A percentile compares a stretch with the other conserved stretches of the same genome.
Evolutionary conservation across 2,329 filamentous ascomycete species (phyloP).

Genomic region (Hymenoscyphus scutula): DNA sequence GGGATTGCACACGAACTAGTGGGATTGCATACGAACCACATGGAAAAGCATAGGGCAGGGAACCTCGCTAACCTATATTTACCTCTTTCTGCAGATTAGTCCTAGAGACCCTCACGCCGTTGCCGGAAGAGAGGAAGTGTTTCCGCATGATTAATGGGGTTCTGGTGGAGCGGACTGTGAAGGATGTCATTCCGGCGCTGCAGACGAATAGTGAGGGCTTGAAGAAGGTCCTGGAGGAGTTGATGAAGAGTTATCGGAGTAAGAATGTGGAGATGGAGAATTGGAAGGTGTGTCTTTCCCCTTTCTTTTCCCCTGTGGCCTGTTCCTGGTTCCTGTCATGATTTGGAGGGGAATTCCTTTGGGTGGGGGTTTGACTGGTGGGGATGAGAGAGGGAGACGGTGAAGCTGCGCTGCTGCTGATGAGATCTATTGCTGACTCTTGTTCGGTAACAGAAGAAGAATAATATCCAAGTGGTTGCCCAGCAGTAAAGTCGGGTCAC

Average conservation of each 20-base stretch:
- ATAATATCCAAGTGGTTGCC: slow-evolving; percentile 84
- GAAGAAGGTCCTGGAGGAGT: slow-evolving; percentile 88
- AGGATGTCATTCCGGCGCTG: slow-evolving; percentile 86
- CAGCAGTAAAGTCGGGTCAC: slow-evolving; percentile 47
- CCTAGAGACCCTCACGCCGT: slow-evolving; percentile 82
- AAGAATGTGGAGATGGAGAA: slow-evolving; percentile 95
- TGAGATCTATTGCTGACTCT: slow-evolving; percentile 19
- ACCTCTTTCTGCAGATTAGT: slow-evolving; percentile 61
- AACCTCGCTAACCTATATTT: slow-evolving; percentile 26
- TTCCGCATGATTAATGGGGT: slow-evolving; percentile 99
- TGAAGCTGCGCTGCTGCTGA: neutral
- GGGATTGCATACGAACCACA: slow-evolving; percentile 2
- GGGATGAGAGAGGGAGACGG: neutral
- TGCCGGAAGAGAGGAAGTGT: slow-evolving; percentile 85
- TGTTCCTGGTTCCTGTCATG: neutral
- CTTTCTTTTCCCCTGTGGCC: too few species aligned
- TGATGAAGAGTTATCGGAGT: slow-evolving; percentile 93
- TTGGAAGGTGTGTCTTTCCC: slow-evolving; percentile 86
- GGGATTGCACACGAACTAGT: too few species aligned
- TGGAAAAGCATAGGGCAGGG: slow-evolving; percentile 43
- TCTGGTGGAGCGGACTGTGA: slow-evolving; percentile 87
- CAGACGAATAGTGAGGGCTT: slow-evolving; percentile 92
- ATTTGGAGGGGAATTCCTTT: neutral
- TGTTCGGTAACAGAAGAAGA: slow-evolving; percentile 71
- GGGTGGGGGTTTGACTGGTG: neutral